These are phyloP conservation scores for Hyaloperonospora arabidopsidis DNA, from an alignment of 352 stramenopile species.

Conservation along the genomic window DNA sequence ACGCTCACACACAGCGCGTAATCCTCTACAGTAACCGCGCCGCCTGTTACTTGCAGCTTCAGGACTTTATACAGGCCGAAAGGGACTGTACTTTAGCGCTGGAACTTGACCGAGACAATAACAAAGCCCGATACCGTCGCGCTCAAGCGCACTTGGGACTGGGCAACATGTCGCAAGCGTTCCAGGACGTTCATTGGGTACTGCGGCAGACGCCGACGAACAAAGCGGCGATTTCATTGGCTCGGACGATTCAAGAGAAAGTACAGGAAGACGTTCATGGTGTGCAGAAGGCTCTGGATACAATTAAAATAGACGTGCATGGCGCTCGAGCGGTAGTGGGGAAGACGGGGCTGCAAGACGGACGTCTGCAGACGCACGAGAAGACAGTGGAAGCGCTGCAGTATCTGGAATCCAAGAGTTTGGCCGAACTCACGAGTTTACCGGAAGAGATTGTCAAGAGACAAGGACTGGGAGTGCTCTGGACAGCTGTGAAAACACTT, in stretches of 20 bases:
- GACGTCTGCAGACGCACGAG: conserved; percentile 28
- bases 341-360: conserved; percentile 6
- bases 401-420: conserved; percentile 74
- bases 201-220: conserved; percentile 65
- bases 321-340: conserved; percentile 8
- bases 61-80: conserved; percentile 44
- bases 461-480: conserved; percentile 49
- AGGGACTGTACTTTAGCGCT: conserved; percentile 54
- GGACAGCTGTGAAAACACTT: conserved; percentile 34
- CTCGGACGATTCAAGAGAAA: conserved; percentile 66
- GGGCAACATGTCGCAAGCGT: conserved; percentile 57
- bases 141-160: conserved; percentile 64
- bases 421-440: conserved; percentile 42
- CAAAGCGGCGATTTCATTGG: conserved; percentile 60
- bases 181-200: conserved; percentile 64
- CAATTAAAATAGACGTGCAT: conserved; percentile 28
- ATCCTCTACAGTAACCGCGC: conserved; percentile 76
- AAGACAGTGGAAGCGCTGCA: conserved; percentile 53
- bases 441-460: conserved; percentile 48
- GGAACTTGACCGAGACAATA: conserved; percentile 40
- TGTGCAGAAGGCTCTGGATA: conserved; percentile 71
- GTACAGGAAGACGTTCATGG: conserved; percentile 68
- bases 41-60: conserved; percentile 58
- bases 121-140: conserved; percentile 73
- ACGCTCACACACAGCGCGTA: conserved; percentile 37